These are phyloP conservation scores for Backusella mclennaniae DNA, from an alignment of 192 early-diverging fungal species.

Conservation along the genomic window DNA sequence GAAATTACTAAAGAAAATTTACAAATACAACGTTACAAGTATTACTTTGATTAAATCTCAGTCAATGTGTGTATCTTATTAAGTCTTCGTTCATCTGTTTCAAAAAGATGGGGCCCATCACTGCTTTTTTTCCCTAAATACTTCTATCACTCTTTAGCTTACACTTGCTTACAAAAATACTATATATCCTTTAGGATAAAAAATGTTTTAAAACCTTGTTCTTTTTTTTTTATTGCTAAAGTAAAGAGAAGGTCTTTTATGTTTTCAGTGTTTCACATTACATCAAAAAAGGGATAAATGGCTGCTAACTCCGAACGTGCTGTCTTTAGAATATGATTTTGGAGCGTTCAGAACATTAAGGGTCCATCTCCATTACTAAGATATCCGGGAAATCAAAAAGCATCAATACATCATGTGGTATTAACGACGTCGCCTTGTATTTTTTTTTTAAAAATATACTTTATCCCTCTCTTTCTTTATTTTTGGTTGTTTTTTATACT, in stretches of 20 bases:
- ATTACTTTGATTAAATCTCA: background rate
- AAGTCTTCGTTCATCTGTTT: background rate
- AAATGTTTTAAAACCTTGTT: background rate
- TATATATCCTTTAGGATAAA: background rate
- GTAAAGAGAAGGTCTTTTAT: background rate
- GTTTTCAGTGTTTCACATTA: constrained; percentile 2
- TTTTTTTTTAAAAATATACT: background rate
- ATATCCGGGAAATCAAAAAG: background rate
- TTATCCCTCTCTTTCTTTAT: no score
- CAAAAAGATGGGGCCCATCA: background rate
- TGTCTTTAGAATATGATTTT: background rate
- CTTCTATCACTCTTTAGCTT: background rate
- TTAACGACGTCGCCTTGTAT: background rate
- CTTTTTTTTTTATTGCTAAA: background rate
- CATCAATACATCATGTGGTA: background rate
- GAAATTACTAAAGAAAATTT: background rate
- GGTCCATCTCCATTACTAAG: background rate
- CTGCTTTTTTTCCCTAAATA: background rate
- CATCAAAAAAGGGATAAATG: background rate
- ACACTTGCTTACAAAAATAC: background rate
- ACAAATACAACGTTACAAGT: background rate
- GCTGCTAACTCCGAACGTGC: background rate
- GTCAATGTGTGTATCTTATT: background rate
- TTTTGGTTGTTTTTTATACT: background rate
- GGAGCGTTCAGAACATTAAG: background rate